phyloP scores from a whole-genome alignment of 1,284 basidiomycete genomes.

The Rugosomyces carneus region DNA sequence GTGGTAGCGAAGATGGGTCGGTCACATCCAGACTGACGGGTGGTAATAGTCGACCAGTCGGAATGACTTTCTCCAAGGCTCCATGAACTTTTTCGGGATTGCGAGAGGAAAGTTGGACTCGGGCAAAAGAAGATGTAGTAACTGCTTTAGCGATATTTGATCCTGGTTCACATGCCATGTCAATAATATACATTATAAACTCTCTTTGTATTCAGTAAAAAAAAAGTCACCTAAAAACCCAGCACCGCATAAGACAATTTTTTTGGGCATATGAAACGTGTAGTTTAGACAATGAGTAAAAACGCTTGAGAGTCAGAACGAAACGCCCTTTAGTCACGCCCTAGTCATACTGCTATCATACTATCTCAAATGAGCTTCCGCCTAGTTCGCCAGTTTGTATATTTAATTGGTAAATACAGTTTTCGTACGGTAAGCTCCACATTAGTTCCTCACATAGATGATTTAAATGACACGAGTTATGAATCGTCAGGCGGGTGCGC shows the following conservation, averaged over 20 bases:
- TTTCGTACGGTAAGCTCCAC: too few relatives aligned
- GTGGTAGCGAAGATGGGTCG: slow-evolving; percentile 34
- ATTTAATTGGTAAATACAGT: too few relatives aligned
- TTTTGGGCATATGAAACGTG: slow-evolving; percentile 22
- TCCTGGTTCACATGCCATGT: slow-evolving; percentile 33
- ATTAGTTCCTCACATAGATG: too few relatives aligned
- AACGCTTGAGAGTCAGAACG: too few relatives aligned
- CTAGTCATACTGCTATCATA: too few relatives aligned
- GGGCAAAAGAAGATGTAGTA: slow-evolving; percentile 24
- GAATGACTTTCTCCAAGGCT: slow-evolving; percentile 23
- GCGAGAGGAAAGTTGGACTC: slow-evolving; percentile 51
- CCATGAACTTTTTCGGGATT: slow-evolving; percentile 37
- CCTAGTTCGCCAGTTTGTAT: too few relatives aligned
- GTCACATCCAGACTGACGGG: slow-evolving; percentile 51
- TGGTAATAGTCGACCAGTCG: slow-evolving; percentile 32
- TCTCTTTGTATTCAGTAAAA: not conserved
- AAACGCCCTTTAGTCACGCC: too few relatives aligned
- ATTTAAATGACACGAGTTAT: too few relatives aligned
- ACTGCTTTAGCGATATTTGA: slow-evolving; percentile 47
- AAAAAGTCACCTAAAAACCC: slow-evolving; percentile 52
- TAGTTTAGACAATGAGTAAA: too few relatives aligned
- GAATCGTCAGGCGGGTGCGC: too few relatives aligned
- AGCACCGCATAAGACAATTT: slow-evolving; percentile 58
- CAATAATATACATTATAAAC: not conserved
- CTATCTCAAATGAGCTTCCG: too few relatives aligned